Evolutionary conservation across 2,329 filamentous ascomycete species (phyloP).

Genomic region (Tolypocladium nubicola): DNA sequence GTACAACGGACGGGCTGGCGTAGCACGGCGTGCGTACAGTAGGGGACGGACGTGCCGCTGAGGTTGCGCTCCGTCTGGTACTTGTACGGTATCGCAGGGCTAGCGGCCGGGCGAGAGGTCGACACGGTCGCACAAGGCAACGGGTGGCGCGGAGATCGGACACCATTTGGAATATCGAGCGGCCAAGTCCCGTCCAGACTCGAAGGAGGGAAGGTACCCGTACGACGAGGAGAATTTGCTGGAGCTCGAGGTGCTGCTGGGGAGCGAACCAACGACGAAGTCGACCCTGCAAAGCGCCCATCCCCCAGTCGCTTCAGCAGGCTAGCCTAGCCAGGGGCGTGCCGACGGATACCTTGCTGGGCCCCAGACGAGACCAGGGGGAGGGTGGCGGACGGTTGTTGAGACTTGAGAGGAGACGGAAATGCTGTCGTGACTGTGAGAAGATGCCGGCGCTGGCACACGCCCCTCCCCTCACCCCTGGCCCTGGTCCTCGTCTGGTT

Average conservation of each 20-base stretch:
- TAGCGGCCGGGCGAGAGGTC: conserved; percentile 2
- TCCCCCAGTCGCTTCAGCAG: background rate
- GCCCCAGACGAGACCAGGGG: background rate
- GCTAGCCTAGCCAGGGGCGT: background rate
- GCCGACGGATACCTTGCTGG: background rate
- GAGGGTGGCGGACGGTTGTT: background rate
- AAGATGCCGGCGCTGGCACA: background rate
- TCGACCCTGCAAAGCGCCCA: background rate
- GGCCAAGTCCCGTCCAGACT: background rate
- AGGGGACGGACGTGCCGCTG: conserved; percentile 2
- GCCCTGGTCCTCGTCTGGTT: background rate
- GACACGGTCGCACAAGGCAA: conserved; percentile 1
- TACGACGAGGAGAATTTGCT: conserved; percentile 1
- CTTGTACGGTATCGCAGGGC: conserved; percentile 1
- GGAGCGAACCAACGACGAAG: background rate
- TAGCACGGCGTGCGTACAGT: conserved; percentile 1
- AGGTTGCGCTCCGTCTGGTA: conserved; percentile 2
- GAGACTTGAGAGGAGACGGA: background rate
- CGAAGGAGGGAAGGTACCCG: background rate
- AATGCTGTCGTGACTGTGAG: background rate
- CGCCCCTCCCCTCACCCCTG: background rate
- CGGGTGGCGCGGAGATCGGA: conserved; percentile 2
- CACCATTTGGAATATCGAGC: background rate
- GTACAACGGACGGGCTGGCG: conserved; percentile 1
- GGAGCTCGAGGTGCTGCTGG: background rate